Base-by-base conservation (phyloP, 139 green algal genomes). In the Deuterostichococcus epilithicus region DNA sequence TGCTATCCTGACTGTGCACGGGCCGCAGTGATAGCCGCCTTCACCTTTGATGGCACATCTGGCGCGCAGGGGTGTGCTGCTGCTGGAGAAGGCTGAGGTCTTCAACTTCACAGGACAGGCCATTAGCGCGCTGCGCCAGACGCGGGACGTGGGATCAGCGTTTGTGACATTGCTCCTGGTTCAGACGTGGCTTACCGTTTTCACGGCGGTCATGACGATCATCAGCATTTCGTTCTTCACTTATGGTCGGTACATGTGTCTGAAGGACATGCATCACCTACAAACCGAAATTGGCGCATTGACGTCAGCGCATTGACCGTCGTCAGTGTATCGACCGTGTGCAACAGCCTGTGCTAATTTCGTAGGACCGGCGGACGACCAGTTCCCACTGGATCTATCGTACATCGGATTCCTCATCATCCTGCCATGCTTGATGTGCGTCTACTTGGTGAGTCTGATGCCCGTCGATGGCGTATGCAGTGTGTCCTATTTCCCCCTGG, bases 191-290 rank as follows among this genome's bases (percentile, higher is more conserved):
- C 74, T 79, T 1, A 83, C 44, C 32, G 52, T 80, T 5, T 83
- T 67, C 36, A 63, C 66, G 0, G 3, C 66, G 26, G 18, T 80
- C 28, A 73, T 83, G 52, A 83, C 79, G 4, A 80, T 83, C 8
- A 33, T 75, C 8, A 63, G 58, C 2, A 76, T 81, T 23, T 15
- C 70, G 2, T 90, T 90, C 81, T 90, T 86, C 45, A 75, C 74
- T 18, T 90, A 77, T 59, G 77, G 77, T 68, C 39, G 71, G 74
- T 78, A 38, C 65, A 58, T n/a, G n/a, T n/a, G n/a, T n/a, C n/a
- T n/a, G n/a, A n/a, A n/a, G n/a, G n/a, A n/a, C n/a, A n/a, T n/a
- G n/a, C n/a, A n/a, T n/a, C n/a, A n/a, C n/a, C n/a, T n/a, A n/a
- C n/a, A n/a, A n/a, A n/a, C n/a, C n/a, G n/a, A n/a, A n/a, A n/a